Percentiles rank a stretch among this genome's conserved stretches.
phyloP scores from a whole-genome alignment of 768 basidiomycete genomes.

The Mycena sanguinolenta region DNA sequence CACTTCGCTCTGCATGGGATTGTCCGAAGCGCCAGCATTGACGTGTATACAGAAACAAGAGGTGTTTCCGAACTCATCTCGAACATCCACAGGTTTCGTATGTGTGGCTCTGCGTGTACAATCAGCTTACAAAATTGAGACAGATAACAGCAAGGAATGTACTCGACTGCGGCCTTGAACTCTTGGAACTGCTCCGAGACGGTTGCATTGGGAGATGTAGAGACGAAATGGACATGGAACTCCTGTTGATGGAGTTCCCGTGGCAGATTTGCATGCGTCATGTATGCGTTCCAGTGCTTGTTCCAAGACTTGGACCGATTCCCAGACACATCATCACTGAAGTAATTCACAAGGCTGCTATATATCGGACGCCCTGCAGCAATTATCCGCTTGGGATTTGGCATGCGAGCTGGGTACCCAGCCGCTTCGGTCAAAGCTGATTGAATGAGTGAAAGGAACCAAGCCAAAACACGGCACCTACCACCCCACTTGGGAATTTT shows the following conservation, averaged over 20 bases:
- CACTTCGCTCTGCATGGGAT: background rate
- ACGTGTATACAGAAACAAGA: constrained; percentile 40
- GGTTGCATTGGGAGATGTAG: constrained; percentile 51
- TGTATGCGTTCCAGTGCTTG: constrained; percentile 58
- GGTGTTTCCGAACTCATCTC: constrained; percentile 43
- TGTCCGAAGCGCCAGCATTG: background rate
- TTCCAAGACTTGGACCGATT: constrained; percentile 53
- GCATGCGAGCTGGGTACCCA: constrained; percentile 47
- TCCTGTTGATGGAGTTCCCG: constrained; percentile 47
- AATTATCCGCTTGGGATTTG: constrained; percentile 48
- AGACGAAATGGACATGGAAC: no score
- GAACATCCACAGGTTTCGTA: constrained; percentile 46
- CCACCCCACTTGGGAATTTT: constrained; percentile 13
- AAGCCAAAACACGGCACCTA: background rate
- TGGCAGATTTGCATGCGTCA: constrained; percentile 53
- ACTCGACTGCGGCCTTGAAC: constrained; percentile 49
- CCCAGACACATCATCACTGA: no score
- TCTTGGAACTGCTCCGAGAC: constrained; percentile 54
- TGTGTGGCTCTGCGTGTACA: constrained; percentile 47
- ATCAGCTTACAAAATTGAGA: no score
- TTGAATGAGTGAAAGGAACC: background rate
- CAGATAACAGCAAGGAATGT: constrained; percentile 35
- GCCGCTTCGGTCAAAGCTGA: constrained; percentile 25
- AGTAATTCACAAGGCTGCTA: no score
- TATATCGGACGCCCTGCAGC: no score